Evolutionary conservation across 2,329 filamentous ascomycete species (phyloP), one percentile per base, ranked within the genome.

Genomic region (Calonectria crousiana): DNA sequence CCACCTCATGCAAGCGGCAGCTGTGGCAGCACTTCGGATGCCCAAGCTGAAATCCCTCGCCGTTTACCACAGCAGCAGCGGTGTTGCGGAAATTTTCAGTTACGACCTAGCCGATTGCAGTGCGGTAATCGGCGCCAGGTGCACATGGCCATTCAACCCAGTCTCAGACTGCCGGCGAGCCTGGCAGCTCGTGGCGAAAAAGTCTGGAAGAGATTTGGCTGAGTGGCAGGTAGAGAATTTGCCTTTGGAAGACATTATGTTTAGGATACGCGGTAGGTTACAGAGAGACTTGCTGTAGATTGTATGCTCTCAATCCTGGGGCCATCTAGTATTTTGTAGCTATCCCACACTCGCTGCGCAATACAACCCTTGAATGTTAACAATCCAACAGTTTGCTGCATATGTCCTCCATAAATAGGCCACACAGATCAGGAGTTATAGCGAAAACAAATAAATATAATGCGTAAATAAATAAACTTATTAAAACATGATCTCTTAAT

Each of bases 131-230:
- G 52, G 60, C 18, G 23, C 60, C 1, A 38, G 41, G 26, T 74
- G 67, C n/a, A 71, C 34, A 6, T 52, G 52, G 60, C 34, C 41
- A 9, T 74, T 74, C 16, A 41, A 16, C 14, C 28, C 71, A 9
- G 34, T 6, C 6, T 11, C 38, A 44, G 26, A 26, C 10, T 74
- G 49, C 26, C 23, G 9, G 10, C 26, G 20, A 14, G 53, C 36
- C 9, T 74, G 72, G 68, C 18, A 71, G 14, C 26, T 34, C n/a
- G 60, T n/a, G 28, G 28, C 51, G 30, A 5, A 32, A n/a, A 32
- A 13, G 28, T 20, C 16, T 32, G 51, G 51, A 32, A 32, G 51
- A 4, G 16, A 53, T 20, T 9, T n/a, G 1, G 14, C 8, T 1
- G 51, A 53, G 28, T 53, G 28, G 51, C 51, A 32, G 16, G 28